These are phyloP conservation scores for Yamadazyma membranifaciens DNA, from an alignment of 1,139 yeast species.

Conservation along the genomic window DNA sequence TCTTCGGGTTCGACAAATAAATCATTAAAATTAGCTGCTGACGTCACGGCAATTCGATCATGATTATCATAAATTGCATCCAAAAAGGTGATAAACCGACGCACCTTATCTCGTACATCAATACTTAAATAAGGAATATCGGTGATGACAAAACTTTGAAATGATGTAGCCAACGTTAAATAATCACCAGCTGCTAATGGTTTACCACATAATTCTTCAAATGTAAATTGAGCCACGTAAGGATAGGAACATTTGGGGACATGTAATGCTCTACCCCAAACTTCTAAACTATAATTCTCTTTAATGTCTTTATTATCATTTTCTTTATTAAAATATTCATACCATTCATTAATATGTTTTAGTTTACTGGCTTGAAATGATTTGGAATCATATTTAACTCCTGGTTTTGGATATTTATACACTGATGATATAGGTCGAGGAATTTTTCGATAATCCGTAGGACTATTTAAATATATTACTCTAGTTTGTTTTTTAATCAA, in stretches of 20 bases:
- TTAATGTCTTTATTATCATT: constrained; percentile 32
- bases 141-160: constrained; percentile 76
- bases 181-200: constrained; percentile 97
- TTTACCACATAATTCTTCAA: constrained; percentile 78
- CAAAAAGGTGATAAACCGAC: constrained; percentile 88
- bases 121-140: constrained; percentile 86
- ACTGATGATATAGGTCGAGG: constrained; percentile 82
- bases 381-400: constrained; percentile 53
- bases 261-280: constrained; percentile 84
- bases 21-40: constrained; percentile 80
- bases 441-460: constrained; percentile 89
- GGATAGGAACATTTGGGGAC: constrained; percentile 80
- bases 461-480: constrained; percentile 81
- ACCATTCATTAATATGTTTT: constrained; percentile 78
- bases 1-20: constrained; percentile 85
- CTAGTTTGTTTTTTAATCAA: constrained; percentile 69
- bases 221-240: constrained; percentile 85
- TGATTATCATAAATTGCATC: constrained; percentile 95
- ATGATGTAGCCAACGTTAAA: constrained; percentile 74
- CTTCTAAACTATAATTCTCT: constrained; percentile 44
- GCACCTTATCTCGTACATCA: constrained; percentile 75
- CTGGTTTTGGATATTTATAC: constrained; percentile 72
- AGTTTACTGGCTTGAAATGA: constrained; percentile 50
- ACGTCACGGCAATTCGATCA: constrained; percentile 83
- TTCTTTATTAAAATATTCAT: constrained; percentile 58